Evolutionary conservation across 768 basidiomycete genomes (phyloP), one percentile per base, ranked within the genome.

Genomic region (Calocybe gangraenosa): DNA sequence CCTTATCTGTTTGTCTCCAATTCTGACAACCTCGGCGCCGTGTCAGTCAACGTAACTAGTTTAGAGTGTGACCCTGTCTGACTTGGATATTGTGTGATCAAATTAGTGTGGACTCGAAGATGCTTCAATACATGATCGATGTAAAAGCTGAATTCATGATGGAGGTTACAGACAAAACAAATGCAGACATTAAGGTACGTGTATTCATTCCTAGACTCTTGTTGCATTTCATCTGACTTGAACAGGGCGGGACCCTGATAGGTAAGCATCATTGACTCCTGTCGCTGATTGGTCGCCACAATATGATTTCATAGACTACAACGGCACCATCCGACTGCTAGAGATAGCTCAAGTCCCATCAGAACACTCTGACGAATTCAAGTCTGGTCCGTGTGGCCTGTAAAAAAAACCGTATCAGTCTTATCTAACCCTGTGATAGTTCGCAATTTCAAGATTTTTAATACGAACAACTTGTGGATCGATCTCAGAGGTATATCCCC

Each of bases 151-250:
- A 95, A 65, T 93, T 92, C 70, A 65, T 92, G 63, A 92, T 92
- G 90, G 90, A 95, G 67, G 87, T 95, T 51, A 95, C 93, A 10
- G 90, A 94, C 74, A 95, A 94, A 79, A 94, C 92, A 59, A 93
- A 95, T 77, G 91, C 87, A 37, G 92, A 85, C 59, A 65, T 75
- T 53, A 75, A 78, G 51, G 59, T 52, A 40, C 14, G 37, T 42
- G 80, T 48, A 74, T 80, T 14, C 32, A 5, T 28, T 6, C 11
- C 25, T 28, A 28, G 25, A 6, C 25, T 28, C 11, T 28, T 11
- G 11, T 28, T 28, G 25, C 14, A 20, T 19, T 2, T 28, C 7
- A 31, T 47, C 36, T 49, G 17, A 46, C 20, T 37, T 35, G 2
- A 42, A 35, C 17, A 81, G 79, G 81, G 81, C 46, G 84, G 83